Evolutionary conservation across 2,329 filamentous ascomycete genomes (phyloP), one percentile per base, ranked within the genome.

Genomic region (Monosporascus sp.): DNA sequence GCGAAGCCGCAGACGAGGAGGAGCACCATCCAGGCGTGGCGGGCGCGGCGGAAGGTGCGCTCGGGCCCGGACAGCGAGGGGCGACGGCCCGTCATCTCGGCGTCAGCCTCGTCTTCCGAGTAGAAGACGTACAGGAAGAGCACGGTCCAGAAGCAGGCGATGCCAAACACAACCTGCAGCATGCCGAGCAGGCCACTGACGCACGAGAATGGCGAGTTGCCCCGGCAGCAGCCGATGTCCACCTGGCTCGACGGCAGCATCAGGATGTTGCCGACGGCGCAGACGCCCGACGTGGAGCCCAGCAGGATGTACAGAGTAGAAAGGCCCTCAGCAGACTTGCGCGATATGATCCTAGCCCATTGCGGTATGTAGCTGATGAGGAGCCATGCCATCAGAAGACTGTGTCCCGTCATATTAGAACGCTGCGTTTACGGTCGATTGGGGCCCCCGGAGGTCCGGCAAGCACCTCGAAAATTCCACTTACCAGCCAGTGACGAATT

Each of bases 41-140:
- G 51, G 18, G 63, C 64, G 20, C 63, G 62, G 25, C 62, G 61
- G 44, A 60, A 62, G 6, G 62, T 65, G 39, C 62, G 53, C 39
- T 62, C 61, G 5, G 62, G 60, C 38, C 62, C 60, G 0, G 63
- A 60, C 11, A 63, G 48, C 17, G 63, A 65, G 15, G 51, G 53
- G 9, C 62, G 52, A 7, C 60, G 59, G 25, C 63, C 61, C 36
- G 59, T 58, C 44, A 57, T 50, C 50, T 65, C 58, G 22, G 61
- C 62, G 18, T 64, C 62, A 22, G 60, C 59, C 53, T 66, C 63
- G 39, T 64, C 62, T 39, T 63, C 60, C 8, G 60, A 58, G 51
- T 62, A 66, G 57, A 64, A 60, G 27, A 60, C 55, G 50, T 60
- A 60, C 44, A 59, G 52, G 36, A 60, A 59, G 49, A 60, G 54